Evolutionary conservation across 1,284 basidiomycete genomes (phyloP), one percentile per base, ranked within the genome.

Genomic region (Marasmius fiardii): DNA sequence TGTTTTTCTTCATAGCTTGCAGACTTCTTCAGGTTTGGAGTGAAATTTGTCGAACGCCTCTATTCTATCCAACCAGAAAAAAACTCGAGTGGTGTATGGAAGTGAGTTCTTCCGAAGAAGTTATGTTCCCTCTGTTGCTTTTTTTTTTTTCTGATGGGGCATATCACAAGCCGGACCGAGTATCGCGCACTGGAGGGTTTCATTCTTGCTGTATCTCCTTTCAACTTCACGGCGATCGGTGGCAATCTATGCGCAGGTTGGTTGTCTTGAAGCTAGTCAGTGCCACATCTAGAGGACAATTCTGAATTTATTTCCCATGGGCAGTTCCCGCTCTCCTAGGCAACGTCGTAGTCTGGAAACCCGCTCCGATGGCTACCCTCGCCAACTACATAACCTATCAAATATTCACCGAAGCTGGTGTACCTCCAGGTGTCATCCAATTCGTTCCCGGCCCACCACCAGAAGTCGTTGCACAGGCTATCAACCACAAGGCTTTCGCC

Each of bases 161-260:
- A 16, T 33, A 28, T 41, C 1, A 20, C 12, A 64, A 95, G 93
- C 78, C 94, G 96, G 52, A 84, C 90, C 51, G 97, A 99, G 74
- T 99, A 95, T 74, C 92, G 97, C 60, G 85, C 96, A 3, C 82
- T 99, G 20, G 96, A 99, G 74, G 97, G 96, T 28, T 99, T 99
- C 74, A 92, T 98, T 31, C 83, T 99, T 51, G 96, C 97, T 14
- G 91, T 99, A 43, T 95, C 96, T 4, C 96, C 96, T 0, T 99
- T 99, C 80, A 99, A 99, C 80, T 99, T 98, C 69, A 97, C 95
- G 49, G 95, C 95, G 28, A 98, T 98, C 61, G 95, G 93, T 55
- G 95, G 93, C 23, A 98, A 98, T 73, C 87, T 98, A 41, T 85
- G 85, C 4, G 88, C 82, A 68, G 76, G 88, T 86, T 59, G 49